Percentiles rank a stretch among this genome's conserved stretches.
These are phyloP conservation scores for Anastatica hierochuntica DNA, from an alignment of 345 rosid species.

Conservation along the genomic window DNA sequence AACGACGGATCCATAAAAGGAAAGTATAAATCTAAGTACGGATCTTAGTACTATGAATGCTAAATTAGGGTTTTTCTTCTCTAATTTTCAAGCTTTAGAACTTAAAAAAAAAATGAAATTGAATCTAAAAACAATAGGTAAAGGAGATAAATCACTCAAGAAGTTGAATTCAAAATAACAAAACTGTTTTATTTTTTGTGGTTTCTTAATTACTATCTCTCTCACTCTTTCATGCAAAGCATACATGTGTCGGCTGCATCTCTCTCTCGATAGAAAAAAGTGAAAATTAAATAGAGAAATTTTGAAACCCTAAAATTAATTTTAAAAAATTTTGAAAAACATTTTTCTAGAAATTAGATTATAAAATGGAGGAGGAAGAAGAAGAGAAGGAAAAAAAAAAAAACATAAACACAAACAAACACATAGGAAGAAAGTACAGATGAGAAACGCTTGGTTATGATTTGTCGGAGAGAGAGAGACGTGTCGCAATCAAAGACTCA, in stretches of 20 bases:
- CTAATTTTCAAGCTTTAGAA: background rate
- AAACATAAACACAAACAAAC: too few relatives aligned
- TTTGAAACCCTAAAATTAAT: background rate
- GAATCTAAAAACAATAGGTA: background rate
- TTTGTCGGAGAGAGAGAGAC: conserved; percentile 24
- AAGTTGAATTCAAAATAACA: too few relatives aligned
- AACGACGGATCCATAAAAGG: conserved; percentile 8
- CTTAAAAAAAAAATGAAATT: background rate
- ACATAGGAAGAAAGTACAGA: conserved; percentile 19
- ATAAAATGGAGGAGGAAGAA: background rate
- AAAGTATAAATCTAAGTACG: conserved; percentile 19
- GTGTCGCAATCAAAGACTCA: conserved; percentile 15
- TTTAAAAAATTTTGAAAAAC: background rate
- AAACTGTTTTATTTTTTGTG: too few relatives aligned
- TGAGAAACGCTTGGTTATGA: conserved; percentile 22
- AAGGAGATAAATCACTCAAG: conserved; percentile 3
- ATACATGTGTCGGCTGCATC: too few relatives aligned
- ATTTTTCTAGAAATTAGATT: background rate
- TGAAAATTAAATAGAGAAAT: background rate
- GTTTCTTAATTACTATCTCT: too few relatives aligned
- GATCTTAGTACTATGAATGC: background rate
- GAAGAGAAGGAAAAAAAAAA: background rate
- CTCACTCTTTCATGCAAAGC: too few relatives aligned
- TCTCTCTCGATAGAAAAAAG: too few relatives aligned
- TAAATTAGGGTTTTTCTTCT: conserved; percentile 24